These are phyloP conservation scores for Wickerhamomyces sydowiorum DNA, from an alignment of 805 yeast species.

Conservation along the genomic window DNA sequence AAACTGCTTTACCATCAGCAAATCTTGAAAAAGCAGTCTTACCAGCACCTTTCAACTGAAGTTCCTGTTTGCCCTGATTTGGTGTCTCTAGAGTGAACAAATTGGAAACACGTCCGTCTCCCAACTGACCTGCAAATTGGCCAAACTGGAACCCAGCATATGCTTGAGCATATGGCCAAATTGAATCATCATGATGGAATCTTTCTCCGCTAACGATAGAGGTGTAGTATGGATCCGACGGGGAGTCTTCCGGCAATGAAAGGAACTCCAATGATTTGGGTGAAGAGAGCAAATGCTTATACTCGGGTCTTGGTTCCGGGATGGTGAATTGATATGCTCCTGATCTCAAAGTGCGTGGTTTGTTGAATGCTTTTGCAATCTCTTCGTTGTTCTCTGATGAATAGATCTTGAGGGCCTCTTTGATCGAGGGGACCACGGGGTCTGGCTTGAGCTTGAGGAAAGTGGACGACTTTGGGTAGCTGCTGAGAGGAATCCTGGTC, in stretches of 20 bases:
- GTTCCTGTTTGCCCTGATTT: conserved; percentile 37
- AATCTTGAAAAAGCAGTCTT: conserved; percentile 87
- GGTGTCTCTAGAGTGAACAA: conserved; percentile 62
- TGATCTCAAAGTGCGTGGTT: conserved; percentile 43
- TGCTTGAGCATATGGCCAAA: conserved; percentile 82
- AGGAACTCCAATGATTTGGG: conserved; percentile 56
- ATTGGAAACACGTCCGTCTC: conserved; percentile 89
- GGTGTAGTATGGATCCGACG: conserved; percentile 39
- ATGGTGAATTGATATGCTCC: conserved; percentile 72
- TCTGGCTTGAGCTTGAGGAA: conserved; percentile 20
- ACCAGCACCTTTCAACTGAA: conserved; percentile 92
- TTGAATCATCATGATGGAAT: conserved; percentile 32
- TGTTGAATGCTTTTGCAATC: conserved; percentile 31
- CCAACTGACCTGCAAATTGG: conserved; percentile 92
- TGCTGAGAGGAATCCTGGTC: conserved; percentile 2
- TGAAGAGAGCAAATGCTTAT: conserved; percentile 53
- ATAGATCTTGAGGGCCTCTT: conserved; percentile 23
- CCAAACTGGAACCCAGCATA: conserved; percentile 98
- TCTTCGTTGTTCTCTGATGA: conserved; percentile 17
- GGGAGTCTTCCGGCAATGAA: conserved; percentile 38
- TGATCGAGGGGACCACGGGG: conserved; percentile 23
- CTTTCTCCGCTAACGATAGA: conserved; percentile 58
- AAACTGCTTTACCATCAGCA: conserved; percentile 94
- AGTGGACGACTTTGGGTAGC: conserved; percentile 9
- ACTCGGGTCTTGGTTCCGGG: conserved; percentile 56